Evolutionary conservation across 176 grass and related monocot genomes (phyloP).

Genomic region (Hordeum marinum): DNA sequence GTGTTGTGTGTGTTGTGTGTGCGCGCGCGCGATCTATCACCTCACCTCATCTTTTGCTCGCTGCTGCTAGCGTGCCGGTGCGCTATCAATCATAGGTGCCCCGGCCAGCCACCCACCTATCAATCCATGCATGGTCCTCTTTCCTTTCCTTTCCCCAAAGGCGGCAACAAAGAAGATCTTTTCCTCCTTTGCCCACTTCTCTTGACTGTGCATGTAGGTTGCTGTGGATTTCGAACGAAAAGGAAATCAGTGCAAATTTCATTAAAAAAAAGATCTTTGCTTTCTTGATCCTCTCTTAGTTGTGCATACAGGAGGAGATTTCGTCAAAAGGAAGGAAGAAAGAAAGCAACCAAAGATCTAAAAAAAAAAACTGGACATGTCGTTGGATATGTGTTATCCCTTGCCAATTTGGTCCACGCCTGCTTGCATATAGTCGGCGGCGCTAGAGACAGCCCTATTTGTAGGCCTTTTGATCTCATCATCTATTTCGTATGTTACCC

Average conservation of each 20-base stretch:
- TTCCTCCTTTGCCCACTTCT: not conserved
- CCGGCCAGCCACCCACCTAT: not conserved
- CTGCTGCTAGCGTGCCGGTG: too few relatives aligned
- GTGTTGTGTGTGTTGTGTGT: too few relatives aligned
- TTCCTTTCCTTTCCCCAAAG: conserved; percentile 22
- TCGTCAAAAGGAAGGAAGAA: too few relatives aligned
- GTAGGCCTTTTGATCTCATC: too few relatives aligned
- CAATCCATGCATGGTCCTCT: not conserved
- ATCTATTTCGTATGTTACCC: not conserved
- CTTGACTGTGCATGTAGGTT: not conserved
- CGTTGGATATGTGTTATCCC: not conserved
- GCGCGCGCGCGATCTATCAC: too few relatives aligned
- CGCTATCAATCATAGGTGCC: not conserved
- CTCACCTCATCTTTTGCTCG: not conserved
- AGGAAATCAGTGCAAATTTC: not conserved
- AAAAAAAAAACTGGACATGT: not conserved
- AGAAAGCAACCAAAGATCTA: too few relatives aligned
- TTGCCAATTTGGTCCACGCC: not conserved
- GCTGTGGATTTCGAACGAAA: not conserved
- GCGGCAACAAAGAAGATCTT: not conserved
- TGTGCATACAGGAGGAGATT: not conserved
- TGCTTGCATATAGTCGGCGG: not conserved
- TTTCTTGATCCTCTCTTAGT: not conserved
- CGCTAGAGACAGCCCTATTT: not conserved
- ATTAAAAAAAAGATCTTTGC: not conserved